Evolutionary conservation across 169 alveolate genomes (phyloP), one percentile per base, ranked within the genome.

Genomic region (Neospora caninum): DNA sequence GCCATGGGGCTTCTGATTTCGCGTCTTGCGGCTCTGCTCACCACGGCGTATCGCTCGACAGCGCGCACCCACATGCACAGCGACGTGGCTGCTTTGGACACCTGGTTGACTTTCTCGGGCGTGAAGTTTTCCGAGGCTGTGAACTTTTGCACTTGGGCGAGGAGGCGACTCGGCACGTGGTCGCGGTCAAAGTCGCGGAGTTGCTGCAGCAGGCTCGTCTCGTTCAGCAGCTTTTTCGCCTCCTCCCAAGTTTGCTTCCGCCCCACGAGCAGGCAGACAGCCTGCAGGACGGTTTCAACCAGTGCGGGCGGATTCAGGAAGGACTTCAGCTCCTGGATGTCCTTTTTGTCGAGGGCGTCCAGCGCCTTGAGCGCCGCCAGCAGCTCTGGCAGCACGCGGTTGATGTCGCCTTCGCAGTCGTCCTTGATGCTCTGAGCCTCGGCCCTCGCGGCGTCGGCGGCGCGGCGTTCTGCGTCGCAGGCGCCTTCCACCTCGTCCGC

Each of bases 31-130:
- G 0, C 73, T 0, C 39, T 53, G 39, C 93, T 39, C 49, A 93
- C 95, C 67, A 31, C 53, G n/a, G 98, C 98, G 94, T 97, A 98
- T 88, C 97, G 97, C 78, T 98, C 98, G 93, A 98, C 96, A 29
- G 99, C 99, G 10, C 97, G 96, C 38, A 96, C 98, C 99, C 99
- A 98, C 94, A 96, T 97, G 88, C 98, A 97, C 38, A 97, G 92
- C 54, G 97, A 93, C 43, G 96, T 96, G 39, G 99, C 99, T n/a
- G 99, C 99, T 88, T 92, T 84, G 42, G 99, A 97, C 41, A 96
- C 97, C 94, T 96, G 58, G 78, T 69, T 92, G 38, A 93, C 93
- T 67, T 88, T 86, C 45, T 97, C 98, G 92, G 96, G 97, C 49
- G 91, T 96, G 94, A 97, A 97, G 87, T 96, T 97, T 83, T 97